Evolutionary conservation across 768 basidiomycete genomes (phyloP).

Genomic region (Lactarius hengduanensis): DNA sequence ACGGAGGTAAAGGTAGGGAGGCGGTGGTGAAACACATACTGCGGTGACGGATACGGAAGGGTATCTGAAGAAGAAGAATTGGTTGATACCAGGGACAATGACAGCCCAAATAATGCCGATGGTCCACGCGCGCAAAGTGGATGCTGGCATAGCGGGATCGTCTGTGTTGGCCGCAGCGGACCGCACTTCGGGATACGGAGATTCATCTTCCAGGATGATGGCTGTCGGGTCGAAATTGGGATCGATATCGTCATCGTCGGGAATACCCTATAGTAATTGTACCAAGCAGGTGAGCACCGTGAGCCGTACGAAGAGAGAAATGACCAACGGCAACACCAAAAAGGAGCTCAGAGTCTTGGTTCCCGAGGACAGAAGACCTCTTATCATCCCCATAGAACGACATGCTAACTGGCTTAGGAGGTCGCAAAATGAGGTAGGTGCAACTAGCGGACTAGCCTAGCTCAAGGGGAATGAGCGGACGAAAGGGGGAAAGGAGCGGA

Average conservation of each 20-base stretch:
- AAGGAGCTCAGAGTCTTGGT: background rate
- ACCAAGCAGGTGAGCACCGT: background rate
- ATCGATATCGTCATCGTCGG: conserved; percentile 11
- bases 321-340: background rate
- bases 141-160: conserved; percentile 41
- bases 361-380: conserved; percentile 27
- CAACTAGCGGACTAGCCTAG: conserved; percentile 6
- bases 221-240: conserved; percentile 26
- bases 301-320: background rate
- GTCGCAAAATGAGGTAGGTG: background rate
- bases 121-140: conserved; percentile 40
- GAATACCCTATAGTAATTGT: background rate
- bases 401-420: conserved; percentile 15
- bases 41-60: conserved; percentile 40
- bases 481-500: background rate
- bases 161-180: conserved; percentile 50
- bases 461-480: background rate
- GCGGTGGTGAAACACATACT: background rate
- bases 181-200: conserved; percentile 53
- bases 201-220: conserved; percentile 40
- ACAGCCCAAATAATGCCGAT: conserved; percentile 48
- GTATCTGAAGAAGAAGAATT: conserved; percentile 73
- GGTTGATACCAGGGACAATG: conserved; percentile 68
- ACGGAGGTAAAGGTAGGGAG: background rate
- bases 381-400: conserved; percentile 30